Evolutionary conservation across 164 flowering plant genomes (phyloP).

Genomic region (Santalum album): DNA sequence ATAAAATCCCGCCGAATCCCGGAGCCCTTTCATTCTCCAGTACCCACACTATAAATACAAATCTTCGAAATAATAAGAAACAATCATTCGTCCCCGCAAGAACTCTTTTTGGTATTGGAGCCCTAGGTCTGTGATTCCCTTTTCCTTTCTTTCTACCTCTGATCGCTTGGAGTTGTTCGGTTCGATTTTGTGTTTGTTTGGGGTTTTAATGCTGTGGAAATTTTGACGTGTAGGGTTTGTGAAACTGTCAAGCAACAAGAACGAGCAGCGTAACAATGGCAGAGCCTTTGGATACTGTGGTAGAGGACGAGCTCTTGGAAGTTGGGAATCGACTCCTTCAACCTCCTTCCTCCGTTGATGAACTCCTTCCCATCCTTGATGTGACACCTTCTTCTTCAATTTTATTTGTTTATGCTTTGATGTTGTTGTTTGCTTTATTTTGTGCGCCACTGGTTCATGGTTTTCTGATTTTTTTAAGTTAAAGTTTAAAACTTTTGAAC

Average conservation of each 20-base stretch:
- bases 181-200: background rate
- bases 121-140: background rate
- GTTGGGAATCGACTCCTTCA: conserved; percentile 35
- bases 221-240: background rate
- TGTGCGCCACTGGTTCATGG: no score
- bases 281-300: conserved; percentile 27
- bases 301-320: conserved; percentile 30
- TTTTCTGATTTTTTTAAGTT: no score
- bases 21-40: conserved; percentile 10
- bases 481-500: no score
- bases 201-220: conserved; percentile 14
- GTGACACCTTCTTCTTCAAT: conserved; percentile 31
- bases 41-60: no score
- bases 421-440: conserved; percentile 1
- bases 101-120: no score
- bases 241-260: conserved; percentile 6
- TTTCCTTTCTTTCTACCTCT: background rate
- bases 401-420: background rate
- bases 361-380: conserved; percentile 42
- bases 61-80: no score
- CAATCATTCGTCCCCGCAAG: no score
- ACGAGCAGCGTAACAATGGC: conserved; percentile 12
- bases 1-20: conserved; percentile 12
- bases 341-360: conserved; percentile 33
- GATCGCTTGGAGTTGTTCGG: background rate